Base-by-base conservation (phyloP, 208 protist genomes). In the Phytomonas sp. region DNA sequence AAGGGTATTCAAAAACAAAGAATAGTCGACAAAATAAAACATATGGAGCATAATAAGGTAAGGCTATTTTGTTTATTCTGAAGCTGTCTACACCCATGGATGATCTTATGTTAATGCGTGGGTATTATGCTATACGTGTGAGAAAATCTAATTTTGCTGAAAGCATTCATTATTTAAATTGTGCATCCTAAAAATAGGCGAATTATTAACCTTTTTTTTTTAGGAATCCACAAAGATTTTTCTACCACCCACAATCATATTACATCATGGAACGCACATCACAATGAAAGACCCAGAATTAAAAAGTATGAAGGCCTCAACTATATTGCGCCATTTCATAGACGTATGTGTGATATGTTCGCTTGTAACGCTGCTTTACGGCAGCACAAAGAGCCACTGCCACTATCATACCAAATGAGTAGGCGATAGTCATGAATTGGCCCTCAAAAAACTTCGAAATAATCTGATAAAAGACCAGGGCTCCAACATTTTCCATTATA, bases 321-420 rank as follows among this genome's bases (percentile, higher is more conserved):
- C 75, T 62, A 29, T 67, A 70, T 15, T 79, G 60, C 33, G 68
- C 53, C 32, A 75, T 78, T 62, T 80, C 72, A 28, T 73, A 29
- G 2, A 90, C 67, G 66, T 90, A 87, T 7, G 70, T 73, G 53
- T 85, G 82, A 71, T 89, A 89, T 32, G 84, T 88, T 65, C 89
- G 81, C 71, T 91, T 91, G 80, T 95, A 95, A 33, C 84, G 82
- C 74, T 95, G 84, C 66, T 85, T 88, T 61, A 95, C 86, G 11
- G 77, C 75, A 0, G 84, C 84, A 43, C 80, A 80, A 17, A 95
- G 73, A 13, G 81, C 84, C 20, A 95, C 77, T 2, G 83, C 80
- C n/a, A 92, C 66, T 32, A 81, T 82, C 86, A 95, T 95, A 60
- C 89, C 89, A 43, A 89, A 84, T 4, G 89, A 89, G 72, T 92